A percentile compares a stretch with the other conserved stretches of the same genome.
phyloP scores from a whole-genome alignment of 1,139 yeast species.

The Blastobotrys elegans region DNA sequence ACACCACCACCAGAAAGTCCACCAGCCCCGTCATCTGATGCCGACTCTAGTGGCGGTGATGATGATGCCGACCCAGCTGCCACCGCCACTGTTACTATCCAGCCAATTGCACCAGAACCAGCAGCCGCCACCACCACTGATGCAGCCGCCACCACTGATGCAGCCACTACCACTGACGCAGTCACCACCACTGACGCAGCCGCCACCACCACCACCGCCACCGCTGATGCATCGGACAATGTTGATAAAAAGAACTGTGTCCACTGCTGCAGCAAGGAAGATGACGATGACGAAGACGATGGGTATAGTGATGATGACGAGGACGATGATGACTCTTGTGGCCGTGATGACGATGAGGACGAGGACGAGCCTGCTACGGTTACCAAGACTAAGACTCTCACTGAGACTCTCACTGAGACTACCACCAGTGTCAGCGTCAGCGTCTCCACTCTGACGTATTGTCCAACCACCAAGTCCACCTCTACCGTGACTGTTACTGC shows the following conservation, averaged over 20 bases:
- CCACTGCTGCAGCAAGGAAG: background rate
- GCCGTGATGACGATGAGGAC: conserved; percentile 1
- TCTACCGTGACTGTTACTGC: no score
- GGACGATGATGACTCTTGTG: background rate
- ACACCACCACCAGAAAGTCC: no score
- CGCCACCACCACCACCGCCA: background rate
- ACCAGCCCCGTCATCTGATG: no score
- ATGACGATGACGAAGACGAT: background rate
- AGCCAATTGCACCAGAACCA: background rate
- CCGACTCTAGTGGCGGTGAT: background rate
- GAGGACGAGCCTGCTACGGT: background rate
- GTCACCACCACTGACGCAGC: background rate
- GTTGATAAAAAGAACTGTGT: conserved; percentile 1
- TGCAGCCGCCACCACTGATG: background rate
- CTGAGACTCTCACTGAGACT: background rate
- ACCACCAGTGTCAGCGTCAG: no score
- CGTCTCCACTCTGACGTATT: no score
- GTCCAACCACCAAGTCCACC: no score
- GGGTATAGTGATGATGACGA: conserved; percentile 2
- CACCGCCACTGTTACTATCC: no score
- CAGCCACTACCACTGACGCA: background rate
- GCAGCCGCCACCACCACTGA: background rate
- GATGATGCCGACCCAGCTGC: background rate
- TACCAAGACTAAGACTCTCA: background rate
- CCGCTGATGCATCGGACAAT: background rate